Conservation (phyloP, 2,329 filamentous ascomycete genomes). For the Stachybotrys chartarum region DNA sequence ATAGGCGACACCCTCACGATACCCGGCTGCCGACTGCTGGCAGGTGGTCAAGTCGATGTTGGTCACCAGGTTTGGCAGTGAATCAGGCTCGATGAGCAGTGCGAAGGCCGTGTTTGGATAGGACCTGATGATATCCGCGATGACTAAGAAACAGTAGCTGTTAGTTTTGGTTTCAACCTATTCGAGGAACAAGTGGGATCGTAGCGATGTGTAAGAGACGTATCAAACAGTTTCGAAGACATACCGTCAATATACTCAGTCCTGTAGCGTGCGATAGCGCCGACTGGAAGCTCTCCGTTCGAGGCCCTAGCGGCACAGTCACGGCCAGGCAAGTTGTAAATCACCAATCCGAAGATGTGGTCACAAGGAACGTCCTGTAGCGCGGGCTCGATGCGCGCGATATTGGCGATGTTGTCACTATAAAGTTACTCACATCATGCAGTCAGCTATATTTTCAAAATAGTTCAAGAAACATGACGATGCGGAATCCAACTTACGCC, state of each 20-base stretch:
- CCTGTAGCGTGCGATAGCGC: conserved; percentile 46
- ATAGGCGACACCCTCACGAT: conserved; percentile 42
- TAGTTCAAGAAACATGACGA: fast-evolving
- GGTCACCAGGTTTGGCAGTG: conserved; percentile 51
- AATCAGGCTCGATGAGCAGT: conserved; percentile 48
- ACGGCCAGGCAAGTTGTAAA: conserved; percentile 52
- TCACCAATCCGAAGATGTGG: conserved; percentile 42
- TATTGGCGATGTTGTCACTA: conserved; percentile 43
- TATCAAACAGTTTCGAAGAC: not conserved
- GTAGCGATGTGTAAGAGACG: not conserved
- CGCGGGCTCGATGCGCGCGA: conserved; percentile 36
- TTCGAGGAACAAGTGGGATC: not conserved
- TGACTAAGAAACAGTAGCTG: not conserved
- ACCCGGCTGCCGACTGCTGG: conserved; percentile 36
- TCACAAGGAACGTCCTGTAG: conserved; percentile 34
- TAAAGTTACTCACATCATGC: conserved; percentile 1
- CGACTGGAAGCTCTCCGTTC: conserved; percentile 48
- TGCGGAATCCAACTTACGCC: conserved; percentile 28
- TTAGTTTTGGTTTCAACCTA: not conserved
- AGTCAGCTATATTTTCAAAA: not conserved
- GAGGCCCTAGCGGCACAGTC: conserved; percentile 51
- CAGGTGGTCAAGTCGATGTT: conserved; percentile 46
- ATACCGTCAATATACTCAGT: conserved; percentile 45
- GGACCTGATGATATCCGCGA: conserved; percentile 23
- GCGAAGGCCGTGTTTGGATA: conserved; percentile 36